These are phyloP conservation scores for Acanthamoeba sp. DNA, from an alignment of 208 protist genomes.

Conservation along the genomic window DNA sequence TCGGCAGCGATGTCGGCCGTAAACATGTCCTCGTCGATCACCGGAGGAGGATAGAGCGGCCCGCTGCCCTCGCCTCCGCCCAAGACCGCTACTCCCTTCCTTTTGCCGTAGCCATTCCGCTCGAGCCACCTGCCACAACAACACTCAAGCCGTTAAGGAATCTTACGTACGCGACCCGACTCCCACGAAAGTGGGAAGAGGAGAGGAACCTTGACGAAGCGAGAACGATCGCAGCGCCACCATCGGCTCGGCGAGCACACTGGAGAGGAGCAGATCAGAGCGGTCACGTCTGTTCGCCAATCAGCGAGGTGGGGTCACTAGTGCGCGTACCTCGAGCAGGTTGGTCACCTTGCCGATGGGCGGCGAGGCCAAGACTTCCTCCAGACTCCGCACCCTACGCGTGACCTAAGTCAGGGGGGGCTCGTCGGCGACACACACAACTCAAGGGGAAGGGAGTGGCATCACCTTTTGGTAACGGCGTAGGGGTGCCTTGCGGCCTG, in stretches of 20 bases:
- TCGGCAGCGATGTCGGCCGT: slow-evolving; percentile 87
- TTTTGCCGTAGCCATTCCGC: slow-evolving; percentile 70
- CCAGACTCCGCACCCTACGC: background rate
- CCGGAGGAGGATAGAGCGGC: slow-evolving; percentile 88
- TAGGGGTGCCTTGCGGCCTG: slow-evolving; percentile 89
- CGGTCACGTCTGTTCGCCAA: background rate
- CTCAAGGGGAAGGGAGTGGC: background rate
- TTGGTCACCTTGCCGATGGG: slow-evolving; percentile 82
- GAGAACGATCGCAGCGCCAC: slow-evolving; percentile 89
- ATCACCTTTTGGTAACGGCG: slow-evolving; percentile 69
- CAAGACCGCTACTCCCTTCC: slow-evolving; percentile 79
- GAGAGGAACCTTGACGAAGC: slow-evolving; percentile 76
- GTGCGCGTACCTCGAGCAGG: slow-evolving; percentile 87
- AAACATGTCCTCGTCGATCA: slow-evolving; percentile 88
- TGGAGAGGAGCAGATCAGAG: slow-evolving; percentile 62
- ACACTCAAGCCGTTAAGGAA: too few species aligned
- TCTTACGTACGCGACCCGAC: background rate
- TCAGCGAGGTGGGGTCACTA: background rate
- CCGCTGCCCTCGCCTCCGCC: slow-evolving; percentile 88
- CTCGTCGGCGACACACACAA: background rate
- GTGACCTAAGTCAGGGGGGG: background rate
- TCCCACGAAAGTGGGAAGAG: background rate
- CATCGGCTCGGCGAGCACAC: slow-evolving; percentile 90
- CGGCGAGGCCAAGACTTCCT: background rate
- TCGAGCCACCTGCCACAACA: slow-evolving; percentile 82